Evolutionary conservation across 352 stramenopile species (phyloP), one percentile per base, ranked within the genome.

Genomic region (Pythium phragmiticola): DNA sequence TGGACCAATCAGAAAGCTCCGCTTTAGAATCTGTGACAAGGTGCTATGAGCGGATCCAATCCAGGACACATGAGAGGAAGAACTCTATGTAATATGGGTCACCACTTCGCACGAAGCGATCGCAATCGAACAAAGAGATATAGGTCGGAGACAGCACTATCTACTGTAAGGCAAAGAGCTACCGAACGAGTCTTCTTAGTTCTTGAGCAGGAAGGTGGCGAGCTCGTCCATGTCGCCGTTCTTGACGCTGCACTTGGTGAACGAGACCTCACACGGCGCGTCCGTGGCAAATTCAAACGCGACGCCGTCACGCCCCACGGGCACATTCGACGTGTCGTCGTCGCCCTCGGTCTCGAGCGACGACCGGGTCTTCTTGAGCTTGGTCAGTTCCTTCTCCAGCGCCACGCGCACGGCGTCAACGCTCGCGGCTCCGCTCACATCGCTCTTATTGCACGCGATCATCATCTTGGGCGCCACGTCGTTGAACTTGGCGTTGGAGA

Each of bases 361-460:
- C 66, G 84, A 91, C 66, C 87, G 87, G 30, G 87, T 95, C 47
- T 73, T 88, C 76, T 95, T 95, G 37, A 95, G 74, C 60, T 95
- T 80, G 36, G 82, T 92, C 50, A 95, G 66, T 57, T 95, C 87
- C 59, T 91, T 88, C 68, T 95, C 82, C 12, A 95, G 72, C 33
- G 78, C 74, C 17, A 80, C 74, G 46, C 82, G 73, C 45, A 94
- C 72, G 3, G 66, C 66, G 58, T 87, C 64, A 7, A 82, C 66
- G 28, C 63, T 88, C 39, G 76, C 73, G 16, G 80, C 76, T 8
- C 72, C 68, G 2, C 65, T 6, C 11, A 72, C 63, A 28, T 96
- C 87, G 63, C 74, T 89, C 78, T 96, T 96, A 73, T 92, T 96
- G 75, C 85, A 94, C 52, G 75, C 79, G 43, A 96, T 77, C 57